Conservation (phyloP, 2,329 filamentous ascomycete genomes). For the Corinectria fuckeliana region DNA sequence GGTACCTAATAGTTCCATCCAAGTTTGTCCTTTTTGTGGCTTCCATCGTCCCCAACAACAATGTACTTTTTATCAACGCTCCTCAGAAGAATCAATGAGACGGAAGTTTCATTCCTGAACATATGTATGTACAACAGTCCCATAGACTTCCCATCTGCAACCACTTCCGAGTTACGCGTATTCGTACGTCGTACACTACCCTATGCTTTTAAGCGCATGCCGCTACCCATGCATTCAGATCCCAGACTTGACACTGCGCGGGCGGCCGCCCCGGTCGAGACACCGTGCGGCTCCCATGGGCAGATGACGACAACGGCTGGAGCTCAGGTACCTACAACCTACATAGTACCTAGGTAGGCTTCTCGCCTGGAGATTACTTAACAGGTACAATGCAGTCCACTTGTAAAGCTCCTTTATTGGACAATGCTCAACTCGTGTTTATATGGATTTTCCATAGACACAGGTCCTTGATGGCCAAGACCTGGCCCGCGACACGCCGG, state of each 20-base stretch:
- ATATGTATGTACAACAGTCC: too few relatives aligned
- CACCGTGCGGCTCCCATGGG: neutral
- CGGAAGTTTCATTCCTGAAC: too few relatives aligned
- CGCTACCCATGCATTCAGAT: constrained; percentile 6
- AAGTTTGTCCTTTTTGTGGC: too few relatives aligned
- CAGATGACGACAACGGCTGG: constrained; percentile 18
- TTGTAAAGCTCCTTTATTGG: too few relatives aligned
- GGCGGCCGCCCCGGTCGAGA: constrained; percentile 10
- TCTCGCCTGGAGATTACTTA: neutral
- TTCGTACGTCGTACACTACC: neutral
- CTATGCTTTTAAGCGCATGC: neutral
- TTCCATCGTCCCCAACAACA: neutral
- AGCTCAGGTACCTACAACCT: too few relatives aligned
- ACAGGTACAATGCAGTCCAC: neutral
- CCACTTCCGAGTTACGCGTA: neutral
- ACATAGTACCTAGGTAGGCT: too few relatives aligned
- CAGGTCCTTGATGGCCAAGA: too few relatives aligned
- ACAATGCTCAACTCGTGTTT: too few relatives aligned
- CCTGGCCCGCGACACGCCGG: neutral
- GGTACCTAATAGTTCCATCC: too few relatives aligned
- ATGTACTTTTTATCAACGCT: too few relatives aligned
- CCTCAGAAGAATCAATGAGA: too few relatives aligned
- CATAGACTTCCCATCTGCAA: neutral
- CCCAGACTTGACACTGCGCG: neutral
- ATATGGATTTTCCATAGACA: too few relatives aligned